Evolutionary conservation across 1,139 yeast genomes (phyloP).

Genomic region (Wickerhamomyces sp.): DNA sequence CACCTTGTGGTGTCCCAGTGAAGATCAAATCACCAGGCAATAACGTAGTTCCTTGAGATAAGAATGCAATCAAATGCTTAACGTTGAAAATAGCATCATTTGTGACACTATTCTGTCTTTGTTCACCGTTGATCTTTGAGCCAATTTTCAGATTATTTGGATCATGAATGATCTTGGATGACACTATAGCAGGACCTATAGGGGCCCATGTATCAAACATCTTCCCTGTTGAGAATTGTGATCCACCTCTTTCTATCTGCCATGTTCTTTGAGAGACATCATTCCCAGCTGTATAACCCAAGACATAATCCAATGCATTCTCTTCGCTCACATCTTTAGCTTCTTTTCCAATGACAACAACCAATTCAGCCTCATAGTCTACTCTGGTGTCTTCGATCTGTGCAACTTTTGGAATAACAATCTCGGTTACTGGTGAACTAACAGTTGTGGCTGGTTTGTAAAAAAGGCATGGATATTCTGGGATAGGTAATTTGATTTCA

Average conservation of each 20-base stretch:
- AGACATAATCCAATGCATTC: slow-evolving; percentile 41
- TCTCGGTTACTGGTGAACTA: slow-evolving; percentile 34
- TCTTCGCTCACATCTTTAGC: slow-evolving; percentile 38
- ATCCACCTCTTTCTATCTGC: slow-evolving; percentile 44
- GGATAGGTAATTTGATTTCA: slow-evolving; percentile 31
- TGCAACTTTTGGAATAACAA: slow-evolving; percentile 34
- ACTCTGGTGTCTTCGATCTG: slow-evolving; percentile 26
- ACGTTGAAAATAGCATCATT: slow-evolving; percentile 46
- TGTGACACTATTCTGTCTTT: slow-evolving; percentile 41
- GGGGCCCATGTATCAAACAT: slow-evolving; percentile 41
- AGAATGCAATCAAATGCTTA: slow-evolving; percentile 39
- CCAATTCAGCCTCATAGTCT: slow-evolving; percentile 52
- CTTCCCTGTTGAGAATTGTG: slow-evolving; percentile 48
- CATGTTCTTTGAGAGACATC: slow-evolving; percentile 52
- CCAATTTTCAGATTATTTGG: slow-evolving; percentile 31
- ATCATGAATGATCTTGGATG: slow-evolving; percentile 30
- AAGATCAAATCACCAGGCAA: slow-evolving; percentile 45
- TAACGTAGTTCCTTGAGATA: slow-evolving; percentile 48
- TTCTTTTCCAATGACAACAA: slow-evolving; percentile 46
- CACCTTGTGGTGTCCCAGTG: slow-evolving; percentile 54
- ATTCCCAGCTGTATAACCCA: slow-evolving; percentile 50
- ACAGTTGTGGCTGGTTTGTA: slow-evolving; percentile 41
- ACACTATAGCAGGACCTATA: slow-evolving; percentile 35
- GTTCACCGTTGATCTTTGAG: slow-evolving; percentile 39
- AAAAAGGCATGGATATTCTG: slow-evolving; percentile 44